Base-by-base conservation (phyloP, 2,329 filamentous ascomycete genomes). In the Beauveria brongniartii region DNA sequence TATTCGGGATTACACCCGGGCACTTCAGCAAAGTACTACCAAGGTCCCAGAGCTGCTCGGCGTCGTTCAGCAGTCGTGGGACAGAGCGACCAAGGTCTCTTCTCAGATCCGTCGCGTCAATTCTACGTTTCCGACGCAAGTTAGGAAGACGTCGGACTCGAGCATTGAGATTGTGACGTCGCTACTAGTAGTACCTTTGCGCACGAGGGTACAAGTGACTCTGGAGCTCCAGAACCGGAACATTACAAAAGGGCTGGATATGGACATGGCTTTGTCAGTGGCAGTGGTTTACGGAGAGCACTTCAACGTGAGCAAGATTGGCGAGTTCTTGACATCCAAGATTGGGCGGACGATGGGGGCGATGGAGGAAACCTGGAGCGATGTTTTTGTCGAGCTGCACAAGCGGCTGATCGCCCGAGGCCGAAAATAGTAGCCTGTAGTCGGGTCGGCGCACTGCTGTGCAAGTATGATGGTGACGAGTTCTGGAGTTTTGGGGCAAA, bases 211-310 rank as follows among this genome's bases (percentile, higher is more conserved):
- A 2, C 82, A 87, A 65, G 78, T 89, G 1, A 73, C 71, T 0
- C 77, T 93, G 61, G 78, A 79, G 18, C 71, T 93, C 26, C 75
- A 73, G 0, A 75, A 80, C 2, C 72, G 73, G 10, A 76, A 73
- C 54, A 74, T 73, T 0, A 73, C 74, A 1, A 75, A 77, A n/a
- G 78, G 80, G 3, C 74, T 87, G 12, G 78, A 82, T 1, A 78
- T 90, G 41, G 71, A 73, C 16, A 74, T 89, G 26, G 74, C 74
- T 6, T 78, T 81, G 1, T 76, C 75, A 24, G 88, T 85, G 0
- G 79, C 77, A 57, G 84, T 92, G 1, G 77, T 91, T 2, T 94
- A 94, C 70, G 90, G 90, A 0, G 89, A 93, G 73, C 80, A 82
- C 63, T 92, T 92, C 71, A 90, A 91, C 65, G 84, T 86, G 65